Percentiles rank a stretch among this genome's conserved stretches.
Evolutionary conservation across 495 filamentous ascomycete species (phyloP).

Genomic region (Aspergillus asperescens): DNA sequence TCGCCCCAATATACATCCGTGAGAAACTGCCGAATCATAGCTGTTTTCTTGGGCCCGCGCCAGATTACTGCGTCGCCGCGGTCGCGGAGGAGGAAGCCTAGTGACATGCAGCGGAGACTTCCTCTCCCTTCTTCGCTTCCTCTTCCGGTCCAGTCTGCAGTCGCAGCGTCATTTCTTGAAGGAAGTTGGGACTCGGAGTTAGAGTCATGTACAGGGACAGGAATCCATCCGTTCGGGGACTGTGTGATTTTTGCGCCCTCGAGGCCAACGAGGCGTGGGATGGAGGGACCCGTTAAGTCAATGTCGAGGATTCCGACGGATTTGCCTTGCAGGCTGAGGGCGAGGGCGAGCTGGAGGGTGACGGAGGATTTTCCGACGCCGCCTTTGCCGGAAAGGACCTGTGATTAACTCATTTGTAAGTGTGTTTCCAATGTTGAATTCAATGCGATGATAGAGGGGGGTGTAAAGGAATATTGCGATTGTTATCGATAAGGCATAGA

Average conservation of each 20-base stretch:
- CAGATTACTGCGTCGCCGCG: conserved; percentile 90
- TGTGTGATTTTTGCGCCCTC: conserved; percentile 88
- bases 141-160: neutral
- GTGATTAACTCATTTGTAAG: neutral
- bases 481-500: conserved; percentile 44
- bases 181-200: neutral
- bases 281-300: conserved; percentile 92
- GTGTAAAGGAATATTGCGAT: neutral
- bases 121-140: neutral
- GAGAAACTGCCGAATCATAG: conserved; percentile 96
- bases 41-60: conserved; percentile 97
- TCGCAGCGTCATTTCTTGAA: neutral
- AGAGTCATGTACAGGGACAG: conserved; percentile 65
- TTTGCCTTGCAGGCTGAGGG: conserved; percentile 75
- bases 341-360: conserved; percentile 89
- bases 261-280: conserved; percentile 86
- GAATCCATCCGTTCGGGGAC: conserved; percentile 82
- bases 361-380: conserved; percentile 97
- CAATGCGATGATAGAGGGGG: neutral
- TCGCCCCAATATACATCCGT: conserved; percentile 87
- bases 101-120: conserved; percentile 78
- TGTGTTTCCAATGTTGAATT: neutral
- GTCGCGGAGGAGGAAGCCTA: conserved; percentile 81
- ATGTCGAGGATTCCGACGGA: conserved; percentile 93
- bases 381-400: conserved; percentile 91